Base-by-base conservation (phyloP, 305 asterid species). In the Plantago coronopus region DNA sequence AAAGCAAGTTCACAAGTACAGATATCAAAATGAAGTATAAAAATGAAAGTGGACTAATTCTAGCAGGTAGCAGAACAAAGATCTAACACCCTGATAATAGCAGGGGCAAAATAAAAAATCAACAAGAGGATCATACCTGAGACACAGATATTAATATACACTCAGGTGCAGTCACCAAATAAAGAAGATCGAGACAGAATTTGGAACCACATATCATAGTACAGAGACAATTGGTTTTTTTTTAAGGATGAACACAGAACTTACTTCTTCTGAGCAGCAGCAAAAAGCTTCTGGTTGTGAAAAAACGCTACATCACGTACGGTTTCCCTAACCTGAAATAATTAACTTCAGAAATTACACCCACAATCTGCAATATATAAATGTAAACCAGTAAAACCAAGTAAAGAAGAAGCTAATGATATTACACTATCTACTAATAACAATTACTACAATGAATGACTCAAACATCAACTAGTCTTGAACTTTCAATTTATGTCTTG, bases 221-320 rank as follows among this genome's bases (percentile, higher is more conserved):
- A 31, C 7, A 31, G 1, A 1, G 7, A n/a, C n/a, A n/a, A n/a
- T n/a, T n/a, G n/a, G n/a, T n/a, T n/a, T n/a, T n/a, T n/a, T n/a
- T n/a, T n/a, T n/a, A n/a, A n/a, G n/a, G n/a, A n/a, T n/a, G 63
- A 72, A 50, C 46, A 45, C 31, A 63, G 71, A 53, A 48, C 83
- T 69, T 83, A 89, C 97, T 85, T 93, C 80, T 93, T 87, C 67
- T 93, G 99, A 61, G 99, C 97, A 72, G 94, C 94, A 40, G 91
- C 96, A 21, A 89, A 85, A 72, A 83, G 82, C 74, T 76, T 80
- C 80, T 89, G 94, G 72, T 89, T 81, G 72, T 93, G 99, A 83
- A 93, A 72, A 81, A 87, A 89, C 64, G 81, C 90, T 72, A 82
- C 95, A 77, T 93, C 99, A 37, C 94, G 97, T 45, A 93, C 85